Conservation (phyloP, 106 monocot species). For the Acanthochlamys bracteata region DNA sequence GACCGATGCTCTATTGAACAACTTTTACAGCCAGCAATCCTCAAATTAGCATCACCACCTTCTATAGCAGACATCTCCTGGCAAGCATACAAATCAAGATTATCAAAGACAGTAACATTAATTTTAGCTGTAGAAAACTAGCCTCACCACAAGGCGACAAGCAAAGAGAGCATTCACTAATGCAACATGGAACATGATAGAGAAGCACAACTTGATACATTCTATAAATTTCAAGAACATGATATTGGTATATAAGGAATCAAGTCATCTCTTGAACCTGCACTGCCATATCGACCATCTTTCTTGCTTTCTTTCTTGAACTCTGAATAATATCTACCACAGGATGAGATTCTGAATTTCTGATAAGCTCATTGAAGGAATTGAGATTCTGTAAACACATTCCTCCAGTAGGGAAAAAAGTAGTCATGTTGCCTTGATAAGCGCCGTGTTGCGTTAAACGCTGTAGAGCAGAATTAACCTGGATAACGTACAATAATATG, state of each 20-base stretch:
- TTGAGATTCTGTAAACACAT: too few relatives aligned
- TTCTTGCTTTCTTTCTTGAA: constrained; percentile 14
- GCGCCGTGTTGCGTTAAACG: constrained; percentile 7
- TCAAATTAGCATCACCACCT: constrained; percentile 2
- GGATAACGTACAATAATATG: neutral
- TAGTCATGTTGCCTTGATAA: neutral
- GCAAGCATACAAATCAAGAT: neutral
- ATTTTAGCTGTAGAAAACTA: neutral
- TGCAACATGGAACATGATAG: too few relatives aligned
- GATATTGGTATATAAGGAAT: neutral
- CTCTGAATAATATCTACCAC: constrained; percentile 11
- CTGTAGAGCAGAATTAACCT: constrained; percentile 3
- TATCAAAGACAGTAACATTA: neutral
- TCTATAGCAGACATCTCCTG: constrained; percentile 11
- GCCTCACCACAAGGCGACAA: too few relatives aligned
- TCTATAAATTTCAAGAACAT: neutral
- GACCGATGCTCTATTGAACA: too few relatives aligned
- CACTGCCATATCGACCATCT: constrained; percentile 14
- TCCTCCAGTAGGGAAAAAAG: too few relatives aligned
- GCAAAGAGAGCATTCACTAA: too few relatives aligned
- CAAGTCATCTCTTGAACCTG: neutral
- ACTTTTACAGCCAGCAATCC: too few relatives aligned
- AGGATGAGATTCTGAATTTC: constrained; percentile 5
- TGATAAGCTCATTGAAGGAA: neutral
- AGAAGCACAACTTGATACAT: neutral